A percentile compares a stretch with the other conserved stretches of the same genome.
Conservation (phyloP, 352 stramenopile species). For the Phytophthora ramorum region DNA sequence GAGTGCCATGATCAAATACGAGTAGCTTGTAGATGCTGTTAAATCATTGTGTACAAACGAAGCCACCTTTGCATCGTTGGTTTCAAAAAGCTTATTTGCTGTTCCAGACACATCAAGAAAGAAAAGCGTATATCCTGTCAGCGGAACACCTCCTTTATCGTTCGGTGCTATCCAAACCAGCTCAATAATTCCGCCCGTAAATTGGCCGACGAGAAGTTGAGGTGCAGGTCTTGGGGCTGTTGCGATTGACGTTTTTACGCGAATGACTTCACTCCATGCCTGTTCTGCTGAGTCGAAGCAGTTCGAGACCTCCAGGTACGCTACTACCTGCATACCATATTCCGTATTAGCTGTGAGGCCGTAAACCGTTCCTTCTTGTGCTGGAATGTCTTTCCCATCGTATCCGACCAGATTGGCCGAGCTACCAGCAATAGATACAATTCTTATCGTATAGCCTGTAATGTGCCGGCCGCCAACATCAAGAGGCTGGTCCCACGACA, state of each 20-base stretch:
- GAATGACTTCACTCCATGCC: conserved; percentile 27
- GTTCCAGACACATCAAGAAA: conserved; percentile 14
- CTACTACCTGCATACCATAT: conserved; percentile 47
- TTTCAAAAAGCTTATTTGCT: conserved; percentile 32
- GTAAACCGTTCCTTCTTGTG: conserved; percentile 35
- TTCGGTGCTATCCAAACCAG: conserved; percentile 38
- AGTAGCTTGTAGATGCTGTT: conserved; percentile 56
- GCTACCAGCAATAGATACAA: conserved; percentile 19
- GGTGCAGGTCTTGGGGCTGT: conserved; percentile 33
- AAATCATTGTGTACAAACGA: conserved; percentile 57
- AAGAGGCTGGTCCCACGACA: conserved; percentile 61
- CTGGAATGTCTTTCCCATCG: conserved; percentile 41
- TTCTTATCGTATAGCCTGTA: conserved; percentile 52
- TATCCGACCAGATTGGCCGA: conserved; percentile 43
- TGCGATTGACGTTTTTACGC: conserved; percentile 17
- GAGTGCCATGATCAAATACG: conserved; percentile 47
- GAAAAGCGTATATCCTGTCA: conserved; percentile 45
- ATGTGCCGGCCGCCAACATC: conserved; percentile 59
- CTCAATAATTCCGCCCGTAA: conserved; percentile 49
- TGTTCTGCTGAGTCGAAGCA: conserved; percentile 38
- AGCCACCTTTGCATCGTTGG: conserved; percentile 18
- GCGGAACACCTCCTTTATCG: conserved; percentile 40
- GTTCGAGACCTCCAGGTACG: conserved; percentile 45
- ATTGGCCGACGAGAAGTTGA: conserved; percentile 27
- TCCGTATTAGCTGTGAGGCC: conserved; percentile 30